Evolutionary conservation across 306 rosid genomes (phyloP).

Genomic region (Erythrophleum fordii): DNA sequence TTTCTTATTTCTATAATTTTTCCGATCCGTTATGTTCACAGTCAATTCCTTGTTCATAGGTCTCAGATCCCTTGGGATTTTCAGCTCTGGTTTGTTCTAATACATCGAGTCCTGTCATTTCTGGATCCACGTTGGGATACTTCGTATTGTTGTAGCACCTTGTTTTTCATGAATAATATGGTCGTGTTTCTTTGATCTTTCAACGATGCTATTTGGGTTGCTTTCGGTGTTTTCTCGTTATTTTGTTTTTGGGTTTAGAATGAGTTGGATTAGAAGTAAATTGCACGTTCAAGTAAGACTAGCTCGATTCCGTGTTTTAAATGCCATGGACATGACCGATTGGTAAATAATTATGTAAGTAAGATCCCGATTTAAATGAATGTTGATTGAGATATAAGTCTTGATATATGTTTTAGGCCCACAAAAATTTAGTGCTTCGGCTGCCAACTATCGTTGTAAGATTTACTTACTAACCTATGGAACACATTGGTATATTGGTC

Average conservation of each 20-base stretch:
- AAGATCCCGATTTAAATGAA: constrained; percentile 12
- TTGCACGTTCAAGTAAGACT: neutral
- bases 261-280: neutral
- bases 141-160: neutral
- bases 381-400: neutral
- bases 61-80: constrained; percentile 41
- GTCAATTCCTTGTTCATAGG: neutral
- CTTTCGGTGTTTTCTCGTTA: neutral
- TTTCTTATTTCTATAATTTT: neutral
- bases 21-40: constrained; percentile 11
- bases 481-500: neutral
- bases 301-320: constrained; percentile 7
- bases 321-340: neutral
- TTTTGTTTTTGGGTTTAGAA: neutral
- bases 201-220: neutral
- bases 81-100: neutral
- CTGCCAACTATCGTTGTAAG: neutral
- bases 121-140: constrained; percentile 29
- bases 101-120: neutral
- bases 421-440: neutral
- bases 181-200: constrained; percentile 1
- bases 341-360: neutral
- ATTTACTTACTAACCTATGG: neutral
- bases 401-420: neutral
- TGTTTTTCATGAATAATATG: neutral